A percentile compares a stretch with the other conserved stretches of the same genome.
Conservation (phyloP, 2,329 filamentous ascomycete genomes). For the Scytalidium lignicola region DNA sequence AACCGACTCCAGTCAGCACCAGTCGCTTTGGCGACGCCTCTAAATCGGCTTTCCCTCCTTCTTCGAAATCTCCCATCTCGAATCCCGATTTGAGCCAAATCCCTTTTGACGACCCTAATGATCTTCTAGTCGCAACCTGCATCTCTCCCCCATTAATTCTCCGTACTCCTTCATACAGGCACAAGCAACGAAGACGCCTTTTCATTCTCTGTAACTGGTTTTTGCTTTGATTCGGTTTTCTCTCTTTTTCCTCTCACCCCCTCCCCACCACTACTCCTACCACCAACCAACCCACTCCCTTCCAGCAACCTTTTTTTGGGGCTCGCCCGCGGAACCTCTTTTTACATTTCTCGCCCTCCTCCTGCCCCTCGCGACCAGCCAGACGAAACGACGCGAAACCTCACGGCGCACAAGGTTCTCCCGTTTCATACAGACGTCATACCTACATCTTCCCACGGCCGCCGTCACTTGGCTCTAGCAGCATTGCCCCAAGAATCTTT, state of each 20-base stretch:
- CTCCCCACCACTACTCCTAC: not conserved
- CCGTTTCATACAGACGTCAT: too few species aligned
- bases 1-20: not conserved
- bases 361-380: too few species aligned
- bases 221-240: not conserved
- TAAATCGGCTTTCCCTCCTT: not conserved
- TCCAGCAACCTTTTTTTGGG: too few species aligned
- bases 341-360: too few species aligned
- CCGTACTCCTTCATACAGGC: slow-evolving; percentile 1
- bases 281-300: too few species aligned
- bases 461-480: too few species aligned
- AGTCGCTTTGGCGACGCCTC: not conserved
- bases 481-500: too few species aligned
- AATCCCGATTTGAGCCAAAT: not conserved
- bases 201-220: not conserved
- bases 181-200: slow-evolving; percentile 7
- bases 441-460: too few species aligned
- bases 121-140: not conserved
- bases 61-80: not conserved
- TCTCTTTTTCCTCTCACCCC: not conserved
- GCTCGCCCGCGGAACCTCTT: too few species aligned
- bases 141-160: not conserved
- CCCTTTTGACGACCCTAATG: not conserved
- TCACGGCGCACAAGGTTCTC: too few species aligned
- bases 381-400: too few species aligned